Evolutionary conservation across 2,329 filamentous ascomycete species (phyloP).

Genomic region (Stylonectria norvegica): DNA sequence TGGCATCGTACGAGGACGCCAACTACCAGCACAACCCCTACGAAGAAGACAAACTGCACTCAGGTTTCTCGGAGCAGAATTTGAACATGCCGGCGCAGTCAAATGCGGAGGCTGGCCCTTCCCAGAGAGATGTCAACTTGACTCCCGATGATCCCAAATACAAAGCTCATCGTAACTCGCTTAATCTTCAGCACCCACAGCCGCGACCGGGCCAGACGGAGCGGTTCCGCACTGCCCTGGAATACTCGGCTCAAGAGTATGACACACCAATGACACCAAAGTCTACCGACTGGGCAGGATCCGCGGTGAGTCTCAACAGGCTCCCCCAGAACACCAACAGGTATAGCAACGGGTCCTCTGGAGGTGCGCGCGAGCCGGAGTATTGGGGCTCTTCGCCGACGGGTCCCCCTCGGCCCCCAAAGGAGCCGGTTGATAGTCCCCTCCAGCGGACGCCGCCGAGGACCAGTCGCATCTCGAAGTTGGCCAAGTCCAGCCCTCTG

Average conservation of each 20-base stretch:
- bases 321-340: slow-evolving; percentile 46
- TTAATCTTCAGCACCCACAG: slow-evolving; percentile 77
- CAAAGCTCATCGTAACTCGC: slow-evolving; percentile 74
- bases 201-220: slow-evolving; percentile 70
- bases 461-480: slow-evolving; percentile 46
- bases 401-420: slow-evolving; percentile 57
- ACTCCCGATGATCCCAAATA: slow-evolving; percentile 73
- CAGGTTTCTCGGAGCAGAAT: slow-evolving; percentile 54
- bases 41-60: slow-evolving; percentile 58
- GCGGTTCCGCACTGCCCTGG: slow-evolving; percentile 69
- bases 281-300: slow-evolving; percentile 61
- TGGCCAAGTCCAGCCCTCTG: slow-evolving; percentile 54
- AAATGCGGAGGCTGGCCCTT: slow-evolving; percentile 33
- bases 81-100: slow-evolving; percentile 30
- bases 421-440: slow-evolving; percentile 53
- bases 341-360: slow-evolving; percentile 45
- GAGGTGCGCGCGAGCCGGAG: slow-evolving; percentile 35
- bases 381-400: slow-evolving; percentile 44
- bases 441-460: slow-evolving; percentile 44
- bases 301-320: slow-evolving; percentile 55
- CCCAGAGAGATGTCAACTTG: slow-evolving; percentile 48
- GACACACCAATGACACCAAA: slow-evolving; percentile 57
- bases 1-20: slow-evolving; percentile 61
- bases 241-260: slow-evolving; percentile 69
- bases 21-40: slow-evolving; percentile 53